Evolutionary conservation across 2,329 filamentous ascomycete species (phyloP).

Genomic region (Dothistroma pini): DNA sequence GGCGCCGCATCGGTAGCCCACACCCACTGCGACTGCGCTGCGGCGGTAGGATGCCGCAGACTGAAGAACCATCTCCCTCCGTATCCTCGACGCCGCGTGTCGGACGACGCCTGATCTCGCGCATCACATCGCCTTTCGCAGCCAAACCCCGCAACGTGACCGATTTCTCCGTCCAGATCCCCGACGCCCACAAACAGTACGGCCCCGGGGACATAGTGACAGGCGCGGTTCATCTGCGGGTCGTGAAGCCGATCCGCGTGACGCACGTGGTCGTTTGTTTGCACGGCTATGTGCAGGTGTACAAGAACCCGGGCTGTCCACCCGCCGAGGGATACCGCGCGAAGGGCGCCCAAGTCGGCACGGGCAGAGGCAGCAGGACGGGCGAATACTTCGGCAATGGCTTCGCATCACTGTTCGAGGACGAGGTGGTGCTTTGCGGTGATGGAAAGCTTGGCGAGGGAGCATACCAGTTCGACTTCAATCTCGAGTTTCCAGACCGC

Average conservation of each 20-base stretch:
- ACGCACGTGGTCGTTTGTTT: slow-evolving; percentile 76
- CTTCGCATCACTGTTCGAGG: slow-evolving; percentile 75
- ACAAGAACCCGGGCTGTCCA: slow-evolving; percentile 62
- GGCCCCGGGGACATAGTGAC: slow-evolving; percentile 69
- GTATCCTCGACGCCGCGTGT: slow-evolving; percentile 17
- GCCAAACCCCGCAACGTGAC: slow-evolving; percentile 61
- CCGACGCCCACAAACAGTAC: slow-evolving; percentile 76
- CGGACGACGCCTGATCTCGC: slow-evolving; percentile 46
- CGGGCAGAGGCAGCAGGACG: slow-evolving; percentile 51
- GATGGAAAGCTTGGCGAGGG: slow-evolving; percentile 71
- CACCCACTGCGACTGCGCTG: background rate
- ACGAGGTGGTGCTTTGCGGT: slow-evolving; percentile 75
- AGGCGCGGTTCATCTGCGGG: slow-evolving; percentile 67
- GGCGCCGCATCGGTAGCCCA: background rate
- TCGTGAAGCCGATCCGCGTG: slow-evolving; percentile 70
- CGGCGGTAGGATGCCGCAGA: slow-evolving; percentile 16
- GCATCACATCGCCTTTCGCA: slow-evolving; percentile 55
- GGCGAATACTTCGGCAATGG: slow-evolving; percentile 68
- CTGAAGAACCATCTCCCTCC: slow-evolving; percentile 12
- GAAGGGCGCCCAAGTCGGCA: slow-evolving; percentile 49
- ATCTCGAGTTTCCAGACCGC: slow-evolving; percentile 65
- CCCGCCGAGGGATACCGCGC: slow-evolving; percentile 52
- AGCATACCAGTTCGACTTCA: slow-evolving; percentile 75
- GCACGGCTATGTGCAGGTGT: slow-evolving; percentile 75
- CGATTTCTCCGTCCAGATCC: slow-evolving; percentile 73